A percentile compares a stretch with the other conserved stretches of the same genome.
These are phyloP conservation scores for Periglandula ipomoeae DNA, from an alignment of 2,329 filamentous ascomycete species.

Conservation along the genomic window DNA sequence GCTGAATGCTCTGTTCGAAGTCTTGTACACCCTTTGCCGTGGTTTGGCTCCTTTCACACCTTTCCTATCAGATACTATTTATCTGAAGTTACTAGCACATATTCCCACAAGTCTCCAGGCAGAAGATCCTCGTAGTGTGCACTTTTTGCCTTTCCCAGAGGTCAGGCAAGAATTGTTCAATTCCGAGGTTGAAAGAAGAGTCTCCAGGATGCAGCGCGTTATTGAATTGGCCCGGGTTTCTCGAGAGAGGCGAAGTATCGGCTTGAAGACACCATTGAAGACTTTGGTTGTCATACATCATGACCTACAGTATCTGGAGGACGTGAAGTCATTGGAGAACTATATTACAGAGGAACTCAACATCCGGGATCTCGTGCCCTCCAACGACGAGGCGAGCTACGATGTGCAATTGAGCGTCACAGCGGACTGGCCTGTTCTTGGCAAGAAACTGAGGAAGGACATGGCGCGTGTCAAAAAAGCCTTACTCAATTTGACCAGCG, in stretches of 20 bases:
- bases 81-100: conserved; percentile 69
- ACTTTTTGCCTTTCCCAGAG: conserved; percentile 85
- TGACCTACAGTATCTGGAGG: conserved; percentile 73
- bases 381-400: conserved; percentile 81
- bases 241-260: conserved; percentile 74
- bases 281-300: conserved; percentile 82
- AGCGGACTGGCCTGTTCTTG: conserved; percentile 88
- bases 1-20: conserved; percentile 88
- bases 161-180: conserved; percentile 86
- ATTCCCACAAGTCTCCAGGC: conserved; percentile 64
- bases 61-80: conserved; percentile 93
- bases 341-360: conserved; percentile 93
- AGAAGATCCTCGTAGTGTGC: conserved; percentile 74
- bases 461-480: conserved; percentile 86
- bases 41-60: conserved; percentile 91
- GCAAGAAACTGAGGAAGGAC: conserved; percentile 97
- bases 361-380: conserved; percentile 73
- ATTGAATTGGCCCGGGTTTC: conserved; percentile 85
- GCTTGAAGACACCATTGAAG: conserved; percentile 85
- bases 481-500: conserved; percentile 66
- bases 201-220: conserved; percentile 87
- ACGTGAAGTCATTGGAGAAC: conserved; percentile 74
- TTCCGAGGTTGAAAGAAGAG: conserved; percentile 72
- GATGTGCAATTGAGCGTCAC: conserved; percentile 84
- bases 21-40: conserved; percentile 79